Base-by-base conservation (phyloP, 495 filamentous ascomycete genomes). In the Daldinia concentrica region DNA sequence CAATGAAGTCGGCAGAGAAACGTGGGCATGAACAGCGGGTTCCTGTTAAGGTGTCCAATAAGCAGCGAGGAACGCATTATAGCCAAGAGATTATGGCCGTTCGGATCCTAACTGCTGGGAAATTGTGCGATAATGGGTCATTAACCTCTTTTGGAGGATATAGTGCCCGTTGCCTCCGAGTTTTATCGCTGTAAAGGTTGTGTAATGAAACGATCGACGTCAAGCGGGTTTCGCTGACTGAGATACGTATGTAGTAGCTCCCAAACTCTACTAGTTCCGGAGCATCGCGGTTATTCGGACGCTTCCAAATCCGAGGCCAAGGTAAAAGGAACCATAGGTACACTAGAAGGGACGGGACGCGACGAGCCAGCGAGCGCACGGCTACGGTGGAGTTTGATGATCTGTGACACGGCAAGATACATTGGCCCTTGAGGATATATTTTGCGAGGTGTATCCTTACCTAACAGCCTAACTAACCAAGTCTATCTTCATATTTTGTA, bases 61-160 rank as follows among this genome's bases (percentile, higher is more conserved):
- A 66, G n/a, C 30, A 7, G 52, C 50, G 57, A 63, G 32, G 52
- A 66, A 62, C 43, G 52, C 66, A 61, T 62, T 66, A 62, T 58
- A 63, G 71, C 71, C 71, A 69, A 73, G 71, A 55, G 14, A 45
- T 43, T 50, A 69, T 62, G 24, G 52, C 55, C 57, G 66, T 58
- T 69, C 66, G 71, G 71, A 73, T 73, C 66, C 66, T 51, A 27
- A 73, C 56, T 7, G 66, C 66, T 73, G 71, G 71, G 71, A 73
- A 69, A 73, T 73, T 73, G 29, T 68, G 56, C 52, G 64, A 72
- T 68, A 8, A 58, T 62, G 50, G 50, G 50, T 43, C 22, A 8
- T 64, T 65, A 73, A 65, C 66, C 58, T 57, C 56, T 69, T 73
- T 69, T 29, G 58, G 71, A 30, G 22, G 17, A 3, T 11, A 27